Percentiles rank a stretch among this genome's conserved stretches.
Evolutionary conservation across 1,284 basidiomycete genomes (phyloP).

Genomic region (Termitomyces sp.): DNA sequence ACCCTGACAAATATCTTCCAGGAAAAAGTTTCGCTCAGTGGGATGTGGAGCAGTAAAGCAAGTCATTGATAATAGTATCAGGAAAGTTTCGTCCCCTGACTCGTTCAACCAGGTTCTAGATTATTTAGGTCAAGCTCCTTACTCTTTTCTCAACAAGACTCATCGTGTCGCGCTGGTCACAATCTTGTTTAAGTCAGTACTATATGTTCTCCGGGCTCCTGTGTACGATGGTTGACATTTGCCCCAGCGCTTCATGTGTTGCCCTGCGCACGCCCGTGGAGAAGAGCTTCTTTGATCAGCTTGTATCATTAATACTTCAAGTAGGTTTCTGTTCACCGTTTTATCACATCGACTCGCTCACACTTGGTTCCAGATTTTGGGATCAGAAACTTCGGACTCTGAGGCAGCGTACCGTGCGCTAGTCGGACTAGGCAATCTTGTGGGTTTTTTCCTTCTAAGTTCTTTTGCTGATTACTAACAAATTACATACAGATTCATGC

Average conservation of each 20-base stretch:
- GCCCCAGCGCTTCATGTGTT: conserved; percentile 57
- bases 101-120: conserved; percentile 47
- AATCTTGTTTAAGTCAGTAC: conserved; percentile 73
- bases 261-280: conserved; percentile 41
- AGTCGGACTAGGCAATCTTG: conserved; percentile 86
- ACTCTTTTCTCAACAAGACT: conserved; percentile 57
- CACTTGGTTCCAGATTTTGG: conserved; percentile 40
- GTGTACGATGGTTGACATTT: conserved; percentile 1
- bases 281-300: conserved; percentile 28
- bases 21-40: conserved; percentile 41
- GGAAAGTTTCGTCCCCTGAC: conserved; percentile 1
- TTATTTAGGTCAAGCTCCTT: conserved; percentile 44
- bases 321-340: conserved; percentile 29
- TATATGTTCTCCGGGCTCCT: background rate
- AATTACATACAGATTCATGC: conserved; percentile 47
- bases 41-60: conserved; percentile 51
- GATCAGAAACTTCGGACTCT: conserved; percentile 66
- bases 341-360: background rate
- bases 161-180: conserved; percentile 75
- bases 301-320: conserved; percentile 42
- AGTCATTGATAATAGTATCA: conserved; percentile 17
- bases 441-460: conserved; percentile 36
- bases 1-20: conserved; percentile 80
- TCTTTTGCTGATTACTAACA: conserved; percentile 1
- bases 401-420: conserved; percentile 84